Evolutionary conservation across 805 yeast species (phyloP).

Genomic region (Monosporozyma siamensis): DNA sequence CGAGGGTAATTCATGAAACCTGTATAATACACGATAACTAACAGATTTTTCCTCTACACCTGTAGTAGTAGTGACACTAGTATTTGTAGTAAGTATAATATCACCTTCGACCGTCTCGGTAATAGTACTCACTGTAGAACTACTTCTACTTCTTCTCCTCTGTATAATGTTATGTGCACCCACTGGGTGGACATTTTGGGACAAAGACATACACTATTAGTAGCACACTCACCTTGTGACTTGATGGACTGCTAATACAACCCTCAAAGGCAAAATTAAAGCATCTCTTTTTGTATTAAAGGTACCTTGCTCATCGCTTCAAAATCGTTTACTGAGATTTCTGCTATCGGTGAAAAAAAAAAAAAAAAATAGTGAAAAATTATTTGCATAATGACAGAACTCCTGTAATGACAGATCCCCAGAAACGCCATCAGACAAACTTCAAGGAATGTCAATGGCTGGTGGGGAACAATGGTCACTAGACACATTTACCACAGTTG

Average conservation of each 20-base stretch:
- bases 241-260: too few relatives aligned
- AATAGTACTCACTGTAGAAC: background rate
- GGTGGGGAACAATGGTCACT: background rate
- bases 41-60: background rate
- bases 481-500: constrained; percentile 74
- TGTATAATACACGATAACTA: background rate
- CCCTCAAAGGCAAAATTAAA: too few relatives aligned
- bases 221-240: too few relatives aligned
- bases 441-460: background rate
- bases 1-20: constrained; percentile 49
- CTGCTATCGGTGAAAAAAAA: too few relatives aligned
- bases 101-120: background rate
- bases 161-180: background rate
- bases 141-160: background rate
- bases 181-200: background rate
- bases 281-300: too few relatives aligned
- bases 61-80: background rate
- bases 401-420: too few relatives aligned
- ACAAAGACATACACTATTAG: too few relatives aligned
- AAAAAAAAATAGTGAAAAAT: too few relatives aligned
- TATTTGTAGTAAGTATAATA: background rate
- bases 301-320: too few relatives aligned
- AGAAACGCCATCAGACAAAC: too few relatives aligned
- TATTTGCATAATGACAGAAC: too few relatives aligned
- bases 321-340: too few relatives aligned